Evolutionary conservation across 495 filamentous ascomycete genomes (phyloP).

Genomic region (Penicillium egyptiacum): DNA sequence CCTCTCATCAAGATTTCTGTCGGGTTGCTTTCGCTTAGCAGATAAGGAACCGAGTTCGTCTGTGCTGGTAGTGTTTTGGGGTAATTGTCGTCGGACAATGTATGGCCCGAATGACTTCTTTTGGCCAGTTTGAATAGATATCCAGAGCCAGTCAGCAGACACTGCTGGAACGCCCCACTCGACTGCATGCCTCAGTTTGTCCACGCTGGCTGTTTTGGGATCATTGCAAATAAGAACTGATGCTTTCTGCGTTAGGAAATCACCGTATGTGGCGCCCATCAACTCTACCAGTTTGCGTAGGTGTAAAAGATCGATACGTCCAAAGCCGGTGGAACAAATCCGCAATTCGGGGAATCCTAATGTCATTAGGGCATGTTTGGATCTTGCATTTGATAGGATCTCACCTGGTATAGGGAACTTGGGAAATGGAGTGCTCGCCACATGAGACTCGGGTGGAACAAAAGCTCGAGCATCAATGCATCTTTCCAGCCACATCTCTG

Average conservation of each 20-base stretch:
- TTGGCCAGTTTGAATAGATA: constrained; percentile 63
- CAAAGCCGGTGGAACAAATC: constrained; percentile 80
- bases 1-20: background rate
- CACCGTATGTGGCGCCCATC: constrained; percentile 72
- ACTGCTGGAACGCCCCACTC: constrained; percentile 78
- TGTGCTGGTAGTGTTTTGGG: constrained; percentile 25
- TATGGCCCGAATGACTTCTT: constrained; percentile 53
- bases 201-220: constrained; percentile 56
- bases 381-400: constrained; percentile 9
- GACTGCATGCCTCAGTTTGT: constrained; percentile 74
- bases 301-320: constrained; percentile 81
- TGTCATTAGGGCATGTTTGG: constrained; percentile 18
- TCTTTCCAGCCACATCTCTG: constrained; percentile 89
- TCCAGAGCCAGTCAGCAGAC: constrained; percentile 77
- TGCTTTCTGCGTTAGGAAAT: constrained; percentile 63
- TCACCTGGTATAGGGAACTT: constrained; percentile 63
- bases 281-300: constrained; percentile 70
- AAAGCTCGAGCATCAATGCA: constrained; percentile 75
- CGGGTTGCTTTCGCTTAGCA: constrained; percentile 16
- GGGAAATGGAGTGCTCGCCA: constrained; percentile 73
- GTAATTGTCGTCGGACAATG: constrained; percentile 32
- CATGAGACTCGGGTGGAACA: constrained; percentile 66
- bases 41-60: constrained; percentile 25
- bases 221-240: constrained; percentile 69
- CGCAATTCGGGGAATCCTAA: constrained; percentile 62